phyloP scores from a whole-genome alignment of 2,329 filamentous ascomycete genomes.

The Myrmaecium sp. region DNA sequence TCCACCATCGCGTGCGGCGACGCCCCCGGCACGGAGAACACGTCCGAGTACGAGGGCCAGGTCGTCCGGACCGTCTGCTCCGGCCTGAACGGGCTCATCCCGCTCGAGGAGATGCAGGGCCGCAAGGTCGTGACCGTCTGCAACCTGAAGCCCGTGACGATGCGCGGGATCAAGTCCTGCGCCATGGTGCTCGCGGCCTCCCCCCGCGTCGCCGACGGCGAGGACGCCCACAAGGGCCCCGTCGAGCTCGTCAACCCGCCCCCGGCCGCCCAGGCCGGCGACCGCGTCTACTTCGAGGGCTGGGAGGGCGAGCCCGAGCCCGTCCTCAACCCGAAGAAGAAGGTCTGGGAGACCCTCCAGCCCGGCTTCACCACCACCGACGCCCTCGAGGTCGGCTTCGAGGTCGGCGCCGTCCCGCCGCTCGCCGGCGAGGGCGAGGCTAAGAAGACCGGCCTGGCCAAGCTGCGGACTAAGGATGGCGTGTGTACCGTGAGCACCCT shows the following conservation, averaged over 20 bases:
- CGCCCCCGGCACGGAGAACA: slow-evolving; percentile 69
- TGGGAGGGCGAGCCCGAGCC: slow-evolving; percentile 88
- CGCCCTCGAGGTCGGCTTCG: slow-evolving; percentile 67
- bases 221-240: slow-evolving; percentile 69
- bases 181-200: slow-evolving; percentile 95
- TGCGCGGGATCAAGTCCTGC: slow-evolving; percentile 69
- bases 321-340: slow-evolving; percentile 97
- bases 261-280: slow-evolving; percentile 60
- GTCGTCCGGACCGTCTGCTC: slow-evolving; percentile 92
- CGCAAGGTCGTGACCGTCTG: slow-evolving; percentile 91
- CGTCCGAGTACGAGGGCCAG: slow-evolving; percentile 78
- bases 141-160: slow-evolving; percentile 98
- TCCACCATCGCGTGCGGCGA: slow-evolving; percentile 93
- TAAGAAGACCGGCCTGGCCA: slow-evolving; percentile 37
- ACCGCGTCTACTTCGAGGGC: slow-evolving; percentile 83
- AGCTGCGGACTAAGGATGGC: slow-evolving; percentile 62
- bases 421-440: slow-evolving; percentile 50
- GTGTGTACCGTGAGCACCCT: slow-evolving; percentile 71
- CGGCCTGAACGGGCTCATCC: slow-evolving; percentile 81
- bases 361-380: slow-evolving; percentile 88
- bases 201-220: slow-evolving; percentile 65
- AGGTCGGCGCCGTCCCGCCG: slow-evolving; percentile 60
- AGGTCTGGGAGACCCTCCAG: slow-evolving; percentile 95
- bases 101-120: slow-evolving; percentile 89
- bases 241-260: slow-evolving; percentile 87